Base-by-base conservation (phyloP, 2,329 filamentous ascomycete species). In the Aspergillus pseudoterreus region DNA sequence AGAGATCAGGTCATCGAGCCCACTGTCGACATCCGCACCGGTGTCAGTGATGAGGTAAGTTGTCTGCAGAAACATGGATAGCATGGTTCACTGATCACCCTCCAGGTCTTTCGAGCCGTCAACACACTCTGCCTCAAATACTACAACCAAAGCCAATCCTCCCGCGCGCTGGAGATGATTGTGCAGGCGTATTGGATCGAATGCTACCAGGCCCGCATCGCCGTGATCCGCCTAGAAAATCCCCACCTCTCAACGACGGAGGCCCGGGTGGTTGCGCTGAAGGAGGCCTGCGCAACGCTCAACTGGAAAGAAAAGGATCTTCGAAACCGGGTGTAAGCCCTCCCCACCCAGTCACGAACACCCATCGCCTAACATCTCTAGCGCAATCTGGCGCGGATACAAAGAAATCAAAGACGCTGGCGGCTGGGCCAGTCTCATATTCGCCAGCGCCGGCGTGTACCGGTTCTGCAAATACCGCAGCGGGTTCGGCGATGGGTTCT, bases 381-480 rank as follows among this genome's bases (percentile, higher is more conserved):
- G 61, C 63, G 75, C 72, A 1, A 74, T 83, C 50, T 83, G 81
- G 81, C 75, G 78, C 47, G 80, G 81, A 10, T 83, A 83, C 61
- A 76, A 80, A 55, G 79, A 82, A 60, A 82, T 83, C 57, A 79
- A 81, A 63, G 76, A 81, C 46, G 73, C 75, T 15, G 80, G 77
- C 3, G 81, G 80, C 3, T 83, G 79, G 79, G 75, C 74, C 2
- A 73, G 78, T 10, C 70, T 83, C 3, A 75, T 82, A 2, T 83
- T 83, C 56, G 76, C 80, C 4, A 79, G 81, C 32, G 78, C 79
- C 67, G 80, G 81, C 1, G 75, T 83, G 12, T 83, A 83, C 62
- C 73, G 80, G 6, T 81, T 82, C 63, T 83, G 80, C 75, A 83
- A 83, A 60, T 83, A 83, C 60, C 75, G 80, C 41, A 75, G 78